Conservation (phyloP, 2,329 filamentous ascomycete species). For the Neopestalotiopsis sp. region DNA sequence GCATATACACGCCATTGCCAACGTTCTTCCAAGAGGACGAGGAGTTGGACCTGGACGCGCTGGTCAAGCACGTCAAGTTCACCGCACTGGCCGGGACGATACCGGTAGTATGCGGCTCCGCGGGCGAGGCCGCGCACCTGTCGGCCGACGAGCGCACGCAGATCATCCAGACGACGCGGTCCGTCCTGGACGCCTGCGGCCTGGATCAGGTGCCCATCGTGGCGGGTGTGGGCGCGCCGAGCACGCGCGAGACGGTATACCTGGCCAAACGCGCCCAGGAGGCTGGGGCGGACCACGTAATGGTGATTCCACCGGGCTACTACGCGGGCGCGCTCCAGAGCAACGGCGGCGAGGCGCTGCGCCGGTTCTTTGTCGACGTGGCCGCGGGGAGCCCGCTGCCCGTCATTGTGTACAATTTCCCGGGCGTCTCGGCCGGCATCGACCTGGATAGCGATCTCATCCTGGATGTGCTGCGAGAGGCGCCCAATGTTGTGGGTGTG, state of each 20-base stretch:
- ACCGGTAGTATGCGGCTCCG: conserved; percentile 71
- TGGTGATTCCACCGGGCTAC: conserved; percentile 72
- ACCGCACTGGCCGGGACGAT: conserved; percentile 68
- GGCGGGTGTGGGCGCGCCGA: conserved; percentile 70
- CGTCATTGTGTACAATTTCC: conserved; percentile 68
- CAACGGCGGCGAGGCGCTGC: conserved; percentile 47
- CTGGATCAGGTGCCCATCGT: conserved; percentile 62
- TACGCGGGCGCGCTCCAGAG: conserved; percentile 64
- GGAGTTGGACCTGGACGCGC: conserved; percentile 55
- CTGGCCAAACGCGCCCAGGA: conserved; percentile 67
- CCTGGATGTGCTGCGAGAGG: conserved; percentile 50
- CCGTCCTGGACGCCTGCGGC: conserved; percentile 61
- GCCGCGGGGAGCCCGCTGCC: conserved; percentile 60
- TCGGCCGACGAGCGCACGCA: conserved; percentile 64
- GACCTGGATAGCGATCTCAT: conserved; percentile 62
- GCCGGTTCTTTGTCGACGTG: conserved; percentile 65
- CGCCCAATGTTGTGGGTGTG: conserved; percentile 62
- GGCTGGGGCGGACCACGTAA: conserved; percentile 68
- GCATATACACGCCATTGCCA: conserved; percentile 65
- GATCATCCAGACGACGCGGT: conserved; percentile 63
- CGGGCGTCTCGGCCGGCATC: conserved; percentile 57
- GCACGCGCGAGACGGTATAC: conserved; percentile 67
- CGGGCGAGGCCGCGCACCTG: conserved; percentile 74
- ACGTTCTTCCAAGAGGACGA: conserved; percentile 62
- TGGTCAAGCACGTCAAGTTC: conserved; percentile 56